A percentile compares a stretch with the other conserved stretches of the same genome.
These are phyloP conservation scores for Mucuna pruriens DNA, from an alignment of 306 rosid species.

Conservation along the genomic window DNA sequence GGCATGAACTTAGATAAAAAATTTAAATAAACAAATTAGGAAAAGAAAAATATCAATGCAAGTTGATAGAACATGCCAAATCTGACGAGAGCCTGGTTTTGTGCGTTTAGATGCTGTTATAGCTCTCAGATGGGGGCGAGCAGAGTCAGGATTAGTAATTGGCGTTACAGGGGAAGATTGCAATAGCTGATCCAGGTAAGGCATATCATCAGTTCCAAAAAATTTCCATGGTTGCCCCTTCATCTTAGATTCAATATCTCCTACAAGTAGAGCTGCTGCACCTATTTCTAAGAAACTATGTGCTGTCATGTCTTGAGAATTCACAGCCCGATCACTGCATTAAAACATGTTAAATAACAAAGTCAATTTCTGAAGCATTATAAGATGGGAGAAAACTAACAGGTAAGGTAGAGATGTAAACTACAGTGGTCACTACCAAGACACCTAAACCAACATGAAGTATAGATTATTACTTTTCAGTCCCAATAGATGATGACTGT, in stretches of 20 bases:
- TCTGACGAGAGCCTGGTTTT: slow-evolving; percentile 74
- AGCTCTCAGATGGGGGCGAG: slow-evolving; percentile 91
- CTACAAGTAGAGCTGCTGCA: slow-evolving; percentile 91
- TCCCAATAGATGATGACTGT: slow-evolving; percentile 58
- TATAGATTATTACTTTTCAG: slow-evolving; percentile 63
- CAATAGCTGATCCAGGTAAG: slow-evolving; percentile 91
- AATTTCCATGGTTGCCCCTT: slow-evolving; percentile 88
- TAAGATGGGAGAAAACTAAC: slow-evolving; percentile 6
- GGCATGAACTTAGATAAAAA: slow-evolving; percentile 1
- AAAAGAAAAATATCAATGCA: slow-evolving; percentile 21
- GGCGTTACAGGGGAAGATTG: slow-evolving; percentile 89
- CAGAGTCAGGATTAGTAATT: slow-evolving; percentile 76
- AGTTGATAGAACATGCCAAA: slow-evolving; percentile 65
- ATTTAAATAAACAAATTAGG: not conserved
- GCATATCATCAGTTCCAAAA: slow-evolving; percentile 98
- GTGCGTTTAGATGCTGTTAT: slow-evolving; percentile 95
- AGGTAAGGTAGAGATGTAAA: slow-evolving; percentile 28
- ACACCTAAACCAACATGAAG: slow-evolving; percentile 34
- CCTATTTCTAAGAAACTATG: slow-evolving; percentile 90
- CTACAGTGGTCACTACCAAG: not conserved
- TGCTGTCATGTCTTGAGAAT: slow-evolving; percentile 74
- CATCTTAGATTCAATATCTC: slow-evolving; percentile 86
- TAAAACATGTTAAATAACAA: slow-evolving; percentile 39
- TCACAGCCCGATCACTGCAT: slow-evolving; percentile 68
- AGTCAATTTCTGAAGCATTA: slow-evolving; percentile 36